A percentile compares a stretch with the other conserved stretches of the same genome.
These are phyloP conservation scores for Phytopythium vexans DNA, from an alignment of 352 stramenopile genomes.

Conservation along the genomic window DNA sequence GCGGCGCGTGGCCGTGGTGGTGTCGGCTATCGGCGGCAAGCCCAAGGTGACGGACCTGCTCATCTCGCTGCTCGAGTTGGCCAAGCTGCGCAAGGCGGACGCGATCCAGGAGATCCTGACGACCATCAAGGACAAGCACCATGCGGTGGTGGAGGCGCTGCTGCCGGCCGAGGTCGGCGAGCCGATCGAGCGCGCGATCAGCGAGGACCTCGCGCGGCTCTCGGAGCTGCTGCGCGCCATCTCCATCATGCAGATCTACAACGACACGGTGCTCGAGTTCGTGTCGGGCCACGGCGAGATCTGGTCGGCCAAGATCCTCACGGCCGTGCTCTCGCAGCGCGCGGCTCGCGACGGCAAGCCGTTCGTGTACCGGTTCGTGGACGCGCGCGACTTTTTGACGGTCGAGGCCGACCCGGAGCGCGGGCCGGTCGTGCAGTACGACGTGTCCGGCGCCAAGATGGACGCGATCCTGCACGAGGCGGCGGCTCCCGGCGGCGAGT, in stretches of 20 bases:
- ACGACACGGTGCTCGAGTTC: slow-evolving; percentile 86
- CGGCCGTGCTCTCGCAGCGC: slow-evolving; percentile 60
- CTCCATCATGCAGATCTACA: slow-evolving; percentile 87
- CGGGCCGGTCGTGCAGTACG: slow-evolving; percentile 75
- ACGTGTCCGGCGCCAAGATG: slow-evolving; percentile 65
- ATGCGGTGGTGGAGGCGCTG: slow-evolving; percentile 59
- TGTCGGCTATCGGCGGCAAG: slow-evolving; percentile 95
- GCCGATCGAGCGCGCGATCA: slow-evolving; percentile 59
- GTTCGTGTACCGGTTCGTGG: slow-evolving; percentile 87
- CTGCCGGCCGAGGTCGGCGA: slow-evolving; percentile 44
- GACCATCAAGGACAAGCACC: slow-evolving; percentile 78
- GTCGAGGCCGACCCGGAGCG: slow-evolving; percentile 79
- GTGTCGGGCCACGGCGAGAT: slow-evolving; percentile 96
- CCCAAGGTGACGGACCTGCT: slow-evolving; percentile 96
- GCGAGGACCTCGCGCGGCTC: slow-evolving; percentile 60
- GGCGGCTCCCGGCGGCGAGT: slow-evolving; percentile 22
- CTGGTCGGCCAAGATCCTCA: slow-evolving; percentile 93
- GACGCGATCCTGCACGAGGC: slow-evolving; percentile 39
- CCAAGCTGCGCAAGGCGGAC: slow-evolving; percentile 77
- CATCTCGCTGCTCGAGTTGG: slow-evolving; percentile 86
- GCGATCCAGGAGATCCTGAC: slow-evolving; percentile 70
- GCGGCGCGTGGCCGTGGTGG: slow-evolving; percentile 80
- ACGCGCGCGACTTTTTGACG: slow-evolving; percentile 89
- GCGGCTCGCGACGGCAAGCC: slow-evolving; percentile 41
- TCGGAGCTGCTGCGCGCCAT: slow-evolving; percentile 83